Evolutionary conservation across 352 stramenopile species (phyloP), one percentile per base, ranked within the genome.

Genomic region (Phytopythium sindhum): DNA sequence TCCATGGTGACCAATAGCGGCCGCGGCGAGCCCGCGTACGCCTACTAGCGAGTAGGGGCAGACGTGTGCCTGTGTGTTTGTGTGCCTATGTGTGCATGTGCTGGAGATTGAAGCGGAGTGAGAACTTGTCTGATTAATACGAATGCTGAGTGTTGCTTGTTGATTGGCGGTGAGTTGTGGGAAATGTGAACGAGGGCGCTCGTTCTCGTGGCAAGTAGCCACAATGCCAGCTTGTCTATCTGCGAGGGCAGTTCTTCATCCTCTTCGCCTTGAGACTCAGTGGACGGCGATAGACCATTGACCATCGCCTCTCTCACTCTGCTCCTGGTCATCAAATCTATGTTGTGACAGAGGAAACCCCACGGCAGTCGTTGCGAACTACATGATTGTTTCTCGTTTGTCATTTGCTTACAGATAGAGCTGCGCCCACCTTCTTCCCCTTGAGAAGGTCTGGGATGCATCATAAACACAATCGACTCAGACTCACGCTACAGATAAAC

Each of bases 1-100:
- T 58, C 52, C 26, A 58, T 58, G 52, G 52, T 58, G 14, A 61
- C 28, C 33, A 61, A 39, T 24, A 42, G 21, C 15, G 41, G 56
- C 5, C 42, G 55, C 12, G 56, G 11, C 4, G 5, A 53, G 26
- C 29, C 52, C 6, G 26, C 28, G 31, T 58, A 58, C 31, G 52
- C 23, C 17, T 45, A 58, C 17, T 58, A 57, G 29, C 26, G 42
- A 24, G 42, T 10, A 21, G 21, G 14, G 10, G 14, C 5, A n/a
- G 39, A 10, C 9, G 39, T 19, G 39, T 9, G 39, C 39, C 21
- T 45, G n/a, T n/a, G n/a, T n/a, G n/a, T n/a, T n/a, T 15, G 39
- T 45, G 39, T 45, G 2, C 19, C 6, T 45, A 3, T 45, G 39
- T 48, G 42, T 48, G 39, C 39, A 45, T 45, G 39, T 45, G 39